Conservation (phyloP, 306 rosid species). For the Geum urbanum region DNA sequence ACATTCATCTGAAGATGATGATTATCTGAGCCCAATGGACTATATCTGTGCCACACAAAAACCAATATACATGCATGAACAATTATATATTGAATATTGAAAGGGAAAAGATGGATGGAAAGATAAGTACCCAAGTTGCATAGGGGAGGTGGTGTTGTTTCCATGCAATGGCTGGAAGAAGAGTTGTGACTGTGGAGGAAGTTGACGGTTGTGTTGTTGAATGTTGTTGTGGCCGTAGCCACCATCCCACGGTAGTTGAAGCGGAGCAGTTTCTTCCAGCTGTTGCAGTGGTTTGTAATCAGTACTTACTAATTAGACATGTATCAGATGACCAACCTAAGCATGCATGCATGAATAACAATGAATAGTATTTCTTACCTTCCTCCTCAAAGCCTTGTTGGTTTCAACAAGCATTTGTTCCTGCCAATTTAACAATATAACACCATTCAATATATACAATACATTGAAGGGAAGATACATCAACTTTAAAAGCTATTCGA, state of each 20-base stretch:
- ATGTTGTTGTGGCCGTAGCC: constrained; percentile 21
- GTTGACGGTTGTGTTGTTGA: constrained; percentile 24
- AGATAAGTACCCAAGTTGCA: constrained; percentile 60
- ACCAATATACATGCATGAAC: not conserved
- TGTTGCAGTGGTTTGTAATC: constrained; percentile 1
- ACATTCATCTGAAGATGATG: constrained; percentile 22
- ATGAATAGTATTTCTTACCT: constrained; percentile 36
- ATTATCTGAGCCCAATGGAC: constrained; percentile 27
- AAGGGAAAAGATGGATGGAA: not conserved
- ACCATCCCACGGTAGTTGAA: constrained; percentile 44
- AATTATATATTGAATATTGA: too few species aligned
- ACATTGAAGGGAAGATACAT: not conserved
- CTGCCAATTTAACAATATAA: constrained; percentile 35
- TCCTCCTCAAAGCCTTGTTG: constrained; percentile 44
- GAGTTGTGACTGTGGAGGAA: constrained; percentile 43
- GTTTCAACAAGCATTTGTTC: constrained; percentile 62
- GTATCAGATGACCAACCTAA: not conserved
- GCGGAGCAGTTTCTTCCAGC: constrained; percentile 54
- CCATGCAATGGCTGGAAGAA: constrained; percentile 45
- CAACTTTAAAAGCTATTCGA: not conserved
- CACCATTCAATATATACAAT: not conserved
- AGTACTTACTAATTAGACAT: not conserved
- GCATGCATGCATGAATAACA: too few species aligned
- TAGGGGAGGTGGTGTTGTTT: constrained; percentile 32
- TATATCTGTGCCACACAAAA: constrained; percentile 41